Evolutionary conservation across 73 alveolate species (phyloP), one percentile per base, ranked within the genome.

Genomic region (Paramecium tetraurelia): DNA sequence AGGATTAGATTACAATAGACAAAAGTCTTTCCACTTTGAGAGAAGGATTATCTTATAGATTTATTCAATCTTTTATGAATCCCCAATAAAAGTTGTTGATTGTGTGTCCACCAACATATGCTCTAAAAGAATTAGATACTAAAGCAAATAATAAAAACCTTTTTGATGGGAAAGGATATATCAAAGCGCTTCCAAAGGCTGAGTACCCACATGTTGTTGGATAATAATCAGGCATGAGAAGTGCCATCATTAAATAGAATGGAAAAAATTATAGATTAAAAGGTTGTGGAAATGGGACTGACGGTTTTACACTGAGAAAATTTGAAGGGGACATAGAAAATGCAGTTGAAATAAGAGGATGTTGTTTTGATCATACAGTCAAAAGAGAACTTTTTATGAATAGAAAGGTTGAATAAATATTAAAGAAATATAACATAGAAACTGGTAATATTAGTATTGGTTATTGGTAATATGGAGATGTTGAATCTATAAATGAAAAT

Each of bases 241-340:
- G 97, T 41, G 96, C 96, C 7, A 83, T 96, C 16, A 22, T 80
- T 20, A 27, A 41, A 59, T 18, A 29, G 18, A 40, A 36, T 16
- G 75, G 72, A 14, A 89, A 95, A 50, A 20, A 84, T 18, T 93
- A 85, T 85, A 93, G 99, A 86, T 84, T 97, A 40, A 97, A 97
- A 80, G 99, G 99, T 14, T 97, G 98, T 95, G 99, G 99, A 10
- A 95, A 95, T 85, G 48, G 16, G 16, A 40, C 58, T 71, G 83
- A 76, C n/a, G 98, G 98, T 20, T 97, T 97, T 88, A 94, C 90
- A 14, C 20, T 92, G 20, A 44, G 93, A 35, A 72, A 88, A 44
- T 46, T 84, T 40, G 95, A 92, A 40, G 48, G 48, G 1, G 48
- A 95, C 21, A 93, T 93, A 41, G 96, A 92, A 33, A 96, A 93